These are phyloP conservation scores for Tulasnella sp. DNA, from an alignment of 768 basidiomycete genomes.

Conservation along the genomic window DNA sequence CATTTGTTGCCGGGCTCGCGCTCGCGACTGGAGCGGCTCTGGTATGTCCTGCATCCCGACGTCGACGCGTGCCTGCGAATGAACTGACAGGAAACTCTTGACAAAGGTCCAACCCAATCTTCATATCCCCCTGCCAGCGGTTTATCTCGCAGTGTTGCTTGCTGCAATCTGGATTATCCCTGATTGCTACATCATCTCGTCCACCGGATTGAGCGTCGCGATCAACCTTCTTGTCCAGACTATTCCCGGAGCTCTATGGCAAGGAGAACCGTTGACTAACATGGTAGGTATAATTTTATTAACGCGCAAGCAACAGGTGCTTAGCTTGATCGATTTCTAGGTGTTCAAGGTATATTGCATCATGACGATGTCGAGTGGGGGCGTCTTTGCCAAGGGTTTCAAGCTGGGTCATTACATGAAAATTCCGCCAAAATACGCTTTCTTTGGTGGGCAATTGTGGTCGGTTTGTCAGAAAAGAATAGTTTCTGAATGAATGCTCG, in stretches of 20 bases:
- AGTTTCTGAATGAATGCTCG: not conserved
- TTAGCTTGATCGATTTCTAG: not conserved
- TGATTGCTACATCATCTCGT: slow-evolving; percentile 50
- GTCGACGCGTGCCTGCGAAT: not conserved
- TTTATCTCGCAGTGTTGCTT: slow-evolving; percentile 46
- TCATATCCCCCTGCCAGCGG: slow-evolving; percentile 55
- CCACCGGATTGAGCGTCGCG: slow-evolving; percentile 47
- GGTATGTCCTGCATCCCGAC: slow-evolving; percentile 39
- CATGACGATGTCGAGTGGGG: slow-evolving; percentile 42
- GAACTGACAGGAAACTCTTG: not conserved
- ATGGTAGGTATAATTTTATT: slow-evolving; percentile 43
- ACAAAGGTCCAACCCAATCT: slow-evolving; percentile 53
- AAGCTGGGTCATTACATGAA: slow-evolving; percentile 56
- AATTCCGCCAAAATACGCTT: slow-evolving; percentile 51
- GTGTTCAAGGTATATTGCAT: slow-evolving; percentile 48
- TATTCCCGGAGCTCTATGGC: slow-evolving; percentile 50
- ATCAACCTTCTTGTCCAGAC: slow-evolving; percentile 52
- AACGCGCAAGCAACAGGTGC: not conserved
- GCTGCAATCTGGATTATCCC: slow-evolving; percentile 51
- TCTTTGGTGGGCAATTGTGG: slow-evolving; percentile 39
- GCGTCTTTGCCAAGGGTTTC: slow-evolving; percentile 45
- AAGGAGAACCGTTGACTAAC: slow-evolving; percentile 50
- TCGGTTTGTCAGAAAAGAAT: not conserved
- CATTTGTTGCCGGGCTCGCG: slow-evolving; percentile 46
- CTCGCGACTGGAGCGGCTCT: slow-evolving; percentile 46